A percentile compares a stretch with the other conserved stretches of the same genome.
Conservation (phyloP, 495 filamentous ascomycete genomes). For the Hypoxylon trugodes region DNA sequence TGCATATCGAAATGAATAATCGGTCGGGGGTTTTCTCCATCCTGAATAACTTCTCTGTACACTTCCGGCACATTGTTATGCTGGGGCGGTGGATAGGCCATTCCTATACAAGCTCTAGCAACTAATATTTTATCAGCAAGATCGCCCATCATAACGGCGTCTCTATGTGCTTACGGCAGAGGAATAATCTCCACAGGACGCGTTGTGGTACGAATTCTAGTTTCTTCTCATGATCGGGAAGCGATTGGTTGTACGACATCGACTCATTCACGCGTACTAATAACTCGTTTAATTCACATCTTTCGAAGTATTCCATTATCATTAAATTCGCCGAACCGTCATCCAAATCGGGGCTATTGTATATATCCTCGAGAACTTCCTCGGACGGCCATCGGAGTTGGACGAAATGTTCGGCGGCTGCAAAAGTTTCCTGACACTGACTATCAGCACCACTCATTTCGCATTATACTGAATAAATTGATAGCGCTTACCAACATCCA, state of each 20-base stretch:
- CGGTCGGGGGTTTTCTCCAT: neutral
- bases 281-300: constrained; percentile 23
- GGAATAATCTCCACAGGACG: constrained; percentile 29
- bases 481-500: constrained; percentile 24
- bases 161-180: constrained; percentile 14
- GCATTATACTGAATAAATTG: neutral
- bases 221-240: constrained; percentile 8
- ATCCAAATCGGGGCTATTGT: constrained; percentile 9
- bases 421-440: constrained; percentile 9
- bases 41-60: constrained; percentile 9
- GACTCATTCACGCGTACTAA: constrained; percentile 21
- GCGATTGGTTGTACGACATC: neutral
- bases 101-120: constrained; percentile 25
- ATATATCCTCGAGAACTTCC: neutral
- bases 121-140: constrained; percentile 18
- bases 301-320: constrained; percentile 28
- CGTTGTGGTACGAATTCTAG: constrained; percentile 28
- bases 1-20: constrained; percentile 30
- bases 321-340: neutral
- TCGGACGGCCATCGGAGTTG: neutral
- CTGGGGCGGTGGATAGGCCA: constrained; percentile 24
- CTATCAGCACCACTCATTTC: neutral
- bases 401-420: constrained; percentile 19
- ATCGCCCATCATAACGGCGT: neutral
- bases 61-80: neutral